Base-by-base conservation (phyloP, 768 basidiomycete genomes). In the Calocera cornea region DNA sequence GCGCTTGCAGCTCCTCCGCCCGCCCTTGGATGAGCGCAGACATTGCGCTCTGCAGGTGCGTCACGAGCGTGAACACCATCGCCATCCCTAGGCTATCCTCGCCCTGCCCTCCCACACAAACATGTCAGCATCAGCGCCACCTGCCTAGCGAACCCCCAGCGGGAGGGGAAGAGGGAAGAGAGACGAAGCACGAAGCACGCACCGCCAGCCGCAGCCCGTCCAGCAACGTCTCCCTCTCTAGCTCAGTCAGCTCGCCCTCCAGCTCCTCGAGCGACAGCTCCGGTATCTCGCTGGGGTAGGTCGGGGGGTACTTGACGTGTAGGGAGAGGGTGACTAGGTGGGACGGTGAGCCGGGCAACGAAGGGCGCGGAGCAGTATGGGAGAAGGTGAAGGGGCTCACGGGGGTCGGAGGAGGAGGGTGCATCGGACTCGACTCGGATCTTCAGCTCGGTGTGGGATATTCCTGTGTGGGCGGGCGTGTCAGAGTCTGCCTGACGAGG, bases 51-150 rank as follows among this genome's bases (percentile, higher is more conserved):
- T 89, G 82, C 50, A 97, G 82, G 72, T 89, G 87, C 0, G 90
- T 88, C 12, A 93, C 87, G 19, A 99, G 81, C 0, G 95, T 93
- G 74, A 97, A 99, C 19, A 94, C 95, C 94, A 98, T 97, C 1
- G 97, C 94, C 88, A 95, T 95, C 47, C 92, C 92, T 24, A 92
- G 73, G 75, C 90, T 93, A 74, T 94, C 92, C 73, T 88, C 84
- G 66, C 89, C 90, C 88, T 90, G 68, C 66, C 67, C 22, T 14
- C 65, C 64, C 65, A 36, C 22, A 41, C n/a, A 36, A 36, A 11
- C 16, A 24, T 33, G 27, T 40, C n/a, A n/a, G n/a, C n/a, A n/a
- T n/a, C n/a, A n/a, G n/a, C n/a, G n/a, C n/a, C n/a, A n/a, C n/a
- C n/a, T n/a, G n/a, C n/a, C n/a, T n/a, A n/a, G n/a, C n/a, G n/a